Evolutionary conservation across 371 early-diverging fungal genomes (phyloP).

Genomic region (Apophysomyces variabilis): DNA sequence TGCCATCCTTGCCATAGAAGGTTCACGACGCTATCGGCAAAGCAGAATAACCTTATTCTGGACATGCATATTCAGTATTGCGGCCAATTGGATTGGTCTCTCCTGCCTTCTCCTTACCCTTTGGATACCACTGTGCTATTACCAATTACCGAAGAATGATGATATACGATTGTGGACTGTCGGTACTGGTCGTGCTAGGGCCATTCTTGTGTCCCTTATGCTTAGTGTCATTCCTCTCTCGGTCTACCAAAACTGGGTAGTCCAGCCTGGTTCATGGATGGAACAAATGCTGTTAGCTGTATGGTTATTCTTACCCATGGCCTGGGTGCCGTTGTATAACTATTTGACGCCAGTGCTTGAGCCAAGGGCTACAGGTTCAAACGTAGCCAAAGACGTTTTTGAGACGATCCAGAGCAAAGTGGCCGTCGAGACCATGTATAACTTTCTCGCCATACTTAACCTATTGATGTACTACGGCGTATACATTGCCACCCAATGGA

Average conservation of each 20-base stretch:
- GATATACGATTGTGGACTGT: neutral
- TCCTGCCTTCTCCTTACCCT: neutral
- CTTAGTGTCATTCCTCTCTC: neutral
- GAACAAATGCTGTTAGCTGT: neutral
- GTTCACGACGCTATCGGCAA: neutral
- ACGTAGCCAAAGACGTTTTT: neutral
- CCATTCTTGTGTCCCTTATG: neutral
- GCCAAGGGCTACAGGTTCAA: neutral
- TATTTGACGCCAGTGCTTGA: neutral
- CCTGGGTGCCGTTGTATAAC: neutral
- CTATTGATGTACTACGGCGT: neutral
- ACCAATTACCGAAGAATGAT: neutral
- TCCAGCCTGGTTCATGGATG: neutral
- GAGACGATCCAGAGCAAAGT: neutral
- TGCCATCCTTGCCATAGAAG: neutral
- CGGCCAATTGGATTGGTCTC: neutral
- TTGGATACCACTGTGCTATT: neutral
- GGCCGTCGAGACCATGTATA: neutral
- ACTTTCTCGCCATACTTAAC: neutral
- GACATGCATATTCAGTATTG: neutral
- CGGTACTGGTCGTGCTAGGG: neutral
- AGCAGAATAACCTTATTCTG: neutral
- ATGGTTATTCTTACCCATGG: neutral
- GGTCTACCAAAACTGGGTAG: neutral
- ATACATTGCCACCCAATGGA: neutral